phyloP scores from a whole-genome alignment of 1,139 yeast species.

The Meyerozyma smithsonii region DNA sequence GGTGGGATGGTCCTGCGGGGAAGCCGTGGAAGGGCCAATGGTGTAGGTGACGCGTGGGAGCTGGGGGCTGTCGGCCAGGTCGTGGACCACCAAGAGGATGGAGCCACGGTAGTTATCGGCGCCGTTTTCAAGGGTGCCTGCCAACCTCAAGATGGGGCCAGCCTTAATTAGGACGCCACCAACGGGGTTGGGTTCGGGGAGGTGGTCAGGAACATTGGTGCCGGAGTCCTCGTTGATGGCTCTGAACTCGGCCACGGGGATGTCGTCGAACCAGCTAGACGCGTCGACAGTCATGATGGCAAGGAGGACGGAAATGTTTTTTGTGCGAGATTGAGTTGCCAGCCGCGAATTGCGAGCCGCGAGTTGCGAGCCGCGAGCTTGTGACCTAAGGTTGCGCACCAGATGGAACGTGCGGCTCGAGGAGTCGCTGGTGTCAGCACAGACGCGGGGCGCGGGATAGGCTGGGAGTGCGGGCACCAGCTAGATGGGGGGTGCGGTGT shows the following conservation, averaged over 20 bases:
- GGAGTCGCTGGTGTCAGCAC: not conserved
- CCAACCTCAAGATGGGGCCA: conserved; percentile 73
- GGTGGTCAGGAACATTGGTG: conserved; percentile 21
- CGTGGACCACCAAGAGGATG: conserved; percentile 55
- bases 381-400: not conserved
- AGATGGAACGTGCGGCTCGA: conserved; percentile 1
- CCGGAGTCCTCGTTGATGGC: conserved; percentile 21
- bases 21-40: conserved; percentile 30
- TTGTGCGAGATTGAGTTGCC: no score
- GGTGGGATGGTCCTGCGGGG: conserved; percentile 7
- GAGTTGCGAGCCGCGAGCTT: no score
- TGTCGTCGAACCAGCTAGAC: conserved; percentile 22
- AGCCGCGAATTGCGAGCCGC: no score
- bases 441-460: not conserved
- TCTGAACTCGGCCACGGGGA: conserved; percentile 28
- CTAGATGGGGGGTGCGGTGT: no score
- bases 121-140: conserved; percentile 52
- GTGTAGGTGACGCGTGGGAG: conserved; percentile 34
- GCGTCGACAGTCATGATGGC: conserved; percentile 10
- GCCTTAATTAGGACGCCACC: conserved; percentile 14
- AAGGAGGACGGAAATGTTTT: not conserved
- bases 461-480: no score
- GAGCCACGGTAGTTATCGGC: conserved; percentile 57
- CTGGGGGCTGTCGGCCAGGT: conserved; percentile 21
- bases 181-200: conserved; percentile 24